phyloP scores from a whole-genome alignment of 2,329 filamentous ascomycete species.

The Colletotrichum paranaense region DNA sequence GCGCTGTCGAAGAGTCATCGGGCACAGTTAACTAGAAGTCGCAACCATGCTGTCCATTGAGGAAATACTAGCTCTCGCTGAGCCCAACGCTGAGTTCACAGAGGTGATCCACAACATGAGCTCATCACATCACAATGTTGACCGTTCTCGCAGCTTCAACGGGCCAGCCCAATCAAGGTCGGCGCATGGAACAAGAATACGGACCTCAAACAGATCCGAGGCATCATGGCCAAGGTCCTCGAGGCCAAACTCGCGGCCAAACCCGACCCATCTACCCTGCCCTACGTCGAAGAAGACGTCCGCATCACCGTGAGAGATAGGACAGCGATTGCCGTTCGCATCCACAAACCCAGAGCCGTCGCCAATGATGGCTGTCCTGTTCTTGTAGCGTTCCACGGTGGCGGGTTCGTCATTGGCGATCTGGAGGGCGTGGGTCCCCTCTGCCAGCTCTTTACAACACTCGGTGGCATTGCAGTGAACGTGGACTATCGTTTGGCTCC shows the following conservation, averaged over 20 bases:
- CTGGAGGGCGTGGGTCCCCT: slow-evolving; percentile 40
- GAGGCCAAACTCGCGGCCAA: slow-evolving; percentile 18
- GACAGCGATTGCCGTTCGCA: slow-evolving; percentile 35
- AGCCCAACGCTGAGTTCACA: slow-evolving; percentile 37
- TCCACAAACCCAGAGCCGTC: slow-evolving; percentile 38
- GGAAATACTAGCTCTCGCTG: slow-evolving; percentile 38
- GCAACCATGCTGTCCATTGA: slow-evolving; percentile 41
- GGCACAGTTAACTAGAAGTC: neutral
- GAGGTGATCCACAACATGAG: slow-evolving; percentile 18
- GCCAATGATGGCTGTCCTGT: slow-evolving; percentile 38
- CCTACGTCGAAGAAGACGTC: slow-evolving; percentile 39
- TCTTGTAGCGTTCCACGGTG: slow-evolving; percentile 43
- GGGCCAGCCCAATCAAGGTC: slow-evolving; percentile 34
- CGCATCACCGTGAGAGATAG: slow-evolving; percentile 40
- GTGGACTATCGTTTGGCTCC: slow-evolving; percentile 44
- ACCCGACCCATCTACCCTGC: slow-evolving; percentile 33
- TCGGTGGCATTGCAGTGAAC: slow-evolving; percentile 43
- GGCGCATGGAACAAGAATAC: slow-evolving; percentile 39
- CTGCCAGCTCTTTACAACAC: slow-evolving; percentile 40
- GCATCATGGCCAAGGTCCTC: slow-evolving; percentile 35
- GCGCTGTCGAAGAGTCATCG: neutral
- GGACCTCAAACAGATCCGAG: slow-evolving; percentile 38
- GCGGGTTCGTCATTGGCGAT: slow-evolving; percentile 42
- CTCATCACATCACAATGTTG: neutral
- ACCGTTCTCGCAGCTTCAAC: neutral